Conservation (phyloP, 345 rosid species). For the Arabidopsis arenosa region DNA sequence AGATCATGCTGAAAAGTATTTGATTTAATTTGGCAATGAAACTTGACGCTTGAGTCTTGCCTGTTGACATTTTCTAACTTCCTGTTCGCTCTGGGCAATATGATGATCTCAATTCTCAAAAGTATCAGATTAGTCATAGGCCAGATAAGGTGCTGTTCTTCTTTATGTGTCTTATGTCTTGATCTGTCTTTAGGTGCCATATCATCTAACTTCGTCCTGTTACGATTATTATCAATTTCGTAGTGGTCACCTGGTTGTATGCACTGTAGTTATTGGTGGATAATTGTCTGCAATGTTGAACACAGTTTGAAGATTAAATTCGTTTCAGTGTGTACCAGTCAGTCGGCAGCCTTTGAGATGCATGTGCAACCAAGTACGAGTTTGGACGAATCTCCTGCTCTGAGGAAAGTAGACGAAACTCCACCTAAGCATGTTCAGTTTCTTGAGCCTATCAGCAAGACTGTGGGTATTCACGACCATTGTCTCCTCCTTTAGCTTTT, state of each 20-base stretch:
- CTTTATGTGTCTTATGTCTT: conserved; percentile 25
- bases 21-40: conserved; percentile 19
- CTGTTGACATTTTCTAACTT: conserved; percentile 14
- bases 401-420: conserved; percentile 29
- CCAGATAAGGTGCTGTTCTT: conserved; percentile 20
- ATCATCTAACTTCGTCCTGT: neutral
- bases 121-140: conserved; percentile 31
- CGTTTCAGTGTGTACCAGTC: conserved; percentile 30
- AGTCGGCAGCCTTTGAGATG: conserved; percentile 25
- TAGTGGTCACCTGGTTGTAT: conserved; percentile 24
- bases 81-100: conserved; percentile 20
- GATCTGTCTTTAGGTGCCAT: conserved; percentile 11
- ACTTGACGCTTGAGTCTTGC: conserved; percentile 12
- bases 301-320: conserved; percentile 7
- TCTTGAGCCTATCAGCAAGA: conserved; percentile 67
- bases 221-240: neutral
- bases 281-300: conserved; percentile 13
- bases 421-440: conserved; percentile 70
- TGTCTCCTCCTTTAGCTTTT: neutral
- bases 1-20: neutral
- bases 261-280: conserved; percentile 25
- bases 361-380: conserved; percentile 23
- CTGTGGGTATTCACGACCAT: conserved; percentile 23
- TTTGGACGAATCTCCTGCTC: conserved; percentile 30
- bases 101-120: conserved; percentile 29